Base-by-base conservation (phyloP, 2,329 filamentous ascomycete genomes). In the Botrytis deweyae region DNA sequence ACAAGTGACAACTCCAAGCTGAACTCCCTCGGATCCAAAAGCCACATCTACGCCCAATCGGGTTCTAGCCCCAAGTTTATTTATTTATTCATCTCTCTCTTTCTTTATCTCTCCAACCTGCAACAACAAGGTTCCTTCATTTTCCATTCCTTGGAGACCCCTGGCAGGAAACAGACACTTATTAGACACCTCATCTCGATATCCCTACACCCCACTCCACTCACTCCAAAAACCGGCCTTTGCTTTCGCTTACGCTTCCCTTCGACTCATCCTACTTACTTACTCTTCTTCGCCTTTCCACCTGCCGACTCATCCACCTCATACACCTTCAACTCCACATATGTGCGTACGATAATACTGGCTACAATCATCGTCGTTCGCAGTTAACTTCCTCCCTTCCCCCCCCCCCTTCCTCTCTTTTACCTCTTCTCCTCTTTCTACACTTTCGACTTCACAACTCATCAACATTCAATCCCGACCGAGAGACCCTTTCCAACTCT, bases 301-400 rank as follows among this genome's bases (percentile, higher is more conserved):
- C 63, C 70, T 67, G 29, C 46, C 70, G 49, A 72, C 72, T 72
- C 72, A 67, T 55, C 73, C 70, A 73, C 73, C 75, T 72, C 64
- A 72, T 52, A 72, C 71, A 72, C 71, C 52, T 42, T 72, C 52
- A 59, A 72, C 70, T 72, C 70, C 62, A 72, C 70, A 72, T 67
- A 70, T 75, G 73, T 76, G 74, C 77, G 71, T 75, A 78, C 75
- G 75, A 77, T 77, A 73, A 74, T 77, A 79, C 77, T 78, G 77
- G 76, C 73, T 76, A 78, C 78, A 78, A 78, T 75, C 73, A 76
- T 76, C 74, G 75, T 79, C 74, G 73, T 77, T 79, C 79, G 76
- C 75, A 76, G 79, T 80, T 80, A 71, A 78, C 79, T 80, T 80
- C 65, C 69, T 74, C 73, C 73, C 74, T 55, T 72, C 81, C 78